Base-by-base conservation (phyloP, 2,329 filamentous ascomycete genomes). In the Xylariaceae sp. region DNA sequence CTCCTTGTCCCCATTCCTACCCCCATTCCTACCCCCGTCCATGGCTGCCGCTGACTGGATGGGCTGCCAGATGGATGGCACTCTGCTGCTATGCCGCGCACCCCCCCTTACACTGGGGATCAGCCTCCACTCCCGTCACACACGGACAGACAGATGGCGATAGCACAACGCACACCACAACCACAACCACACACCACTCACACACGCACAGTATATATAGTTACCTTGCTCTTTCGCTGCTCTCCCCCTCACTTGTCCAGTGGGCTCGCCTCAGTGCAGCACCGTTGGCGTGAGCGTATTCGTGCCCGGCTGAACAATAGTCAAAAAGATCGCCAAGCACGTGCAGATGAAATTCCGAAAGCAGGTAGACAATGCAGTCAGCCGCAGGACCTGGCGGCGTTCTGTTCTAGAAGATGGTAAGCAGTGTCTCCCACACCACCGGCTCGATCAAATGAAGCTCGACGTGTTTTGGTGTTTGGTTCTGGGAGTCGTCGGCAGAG, bases 1-100 rank as follows among this genome's bases (percentile, higher is more conserved):
- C 48, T 57, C 57, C 39, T 9, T 50, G 6, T 56, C 53, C 52
- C 49, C 23, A 35, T 30, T 45, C 42, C 11, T 35, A 23, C 50
- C 54, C 37, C 47, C 35, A 47, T 58, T 51, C 53, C 55, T 48
- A 56, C 55, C 56, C 53, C 53, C 56, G 30, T 63, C 62, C 57
- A 59, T 60, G n/a, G 6, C 54, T 60, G 30, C 52, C 45, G 48
- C 52, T 42, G 47, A 51, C 56, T 45, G 52, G 52, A 15, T 51
- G 15, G 58, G 15, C 9, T 30, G 48, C 10, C 11, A 58, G 51
- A 50, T 30, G 17, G 55, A 53, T 53, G 42, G 53, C 34, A 53
- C 54, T 9, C 23, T 11, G 51, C 15, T 42, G 15, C 30, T 56
- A 52, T 39, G 53, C 37, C 37, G 37, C 37, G 37, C 51, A 18